phyloP scores from a whole-genome alignment of 495 filamentous ascomycete genomes.

The Terfezia claveryi region DNA sequence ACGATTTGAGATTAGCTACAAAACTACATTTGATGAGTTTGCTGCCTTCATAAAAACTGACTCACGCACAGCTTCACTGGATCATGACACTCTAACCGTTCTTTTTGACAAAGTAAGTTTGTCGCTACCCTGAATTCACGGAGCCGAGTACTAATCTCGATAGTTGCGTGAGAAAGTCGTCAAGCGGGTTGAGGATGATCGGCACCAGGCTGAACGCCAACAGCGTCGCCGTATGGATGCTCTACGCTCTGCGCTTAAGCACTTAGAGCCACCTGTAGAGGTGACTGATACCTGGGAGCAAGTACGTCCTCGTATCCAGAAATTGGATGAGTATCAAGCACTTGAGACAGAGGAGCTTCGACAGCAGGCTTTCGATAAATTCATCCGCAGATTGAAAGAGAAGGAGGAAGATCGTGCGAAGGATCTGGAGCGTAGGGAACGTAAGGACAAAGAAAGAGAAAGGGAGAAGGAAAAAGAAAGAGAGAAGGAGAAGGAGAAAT shows the following conservation, averaged over 20 bases:
- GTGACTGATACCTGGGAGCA: conserved; percentile 66
- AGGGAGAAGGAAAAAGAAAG: conserved; percentile 29
- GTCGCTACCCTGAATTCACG: conserved; percentile 8
- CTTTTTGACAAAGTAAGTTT: conserved; percentile 51
- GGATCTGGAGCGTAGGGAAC: conserved; percentile 45
- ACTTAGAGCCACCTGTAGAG: conserved; percentile 65
- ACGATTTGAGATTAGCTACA: conserved; percentile 68
- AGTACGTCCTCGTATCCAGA: conserved; percentile 53
- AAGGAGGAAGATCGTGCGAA: conserved; percentile 69
- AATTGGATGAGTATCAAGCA: conserved; percentile 59
- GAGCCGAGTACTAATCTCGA: conserved; percentile 3
- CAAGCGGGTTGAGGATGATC: conserved; percentile 62
- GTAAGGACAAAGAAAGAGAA: conserved; percentile 37
- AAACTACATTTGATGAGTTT: conserved; percentile 78
- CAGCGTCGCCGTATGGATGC: conserved; percentile 69
- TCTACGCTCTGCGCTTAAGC: conserved; percentile 72
- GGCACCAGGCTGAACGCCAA: conserved; percentile 56
- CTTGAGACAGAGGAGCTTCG: conserved; percentile 64
- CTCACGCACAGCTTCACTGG: conserved; percentile 63
- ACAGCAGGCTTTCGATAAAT: conserved; percentile 72
- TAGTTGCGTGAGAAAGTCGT: conserved; percentile 62
- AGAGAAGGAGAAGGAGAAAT: conserved; percentile 35
- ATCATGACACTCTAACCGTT: conserved; percentile 45
- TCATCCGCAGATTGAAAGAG: conserved; percentile 70
- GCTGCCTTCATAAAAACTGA: conserved; percentile 52